These are phyloP conservation scores for Pichia nakasei DNA, from an alignment of 805 yeast genomes.

Conservation along the genomic window DNA sequence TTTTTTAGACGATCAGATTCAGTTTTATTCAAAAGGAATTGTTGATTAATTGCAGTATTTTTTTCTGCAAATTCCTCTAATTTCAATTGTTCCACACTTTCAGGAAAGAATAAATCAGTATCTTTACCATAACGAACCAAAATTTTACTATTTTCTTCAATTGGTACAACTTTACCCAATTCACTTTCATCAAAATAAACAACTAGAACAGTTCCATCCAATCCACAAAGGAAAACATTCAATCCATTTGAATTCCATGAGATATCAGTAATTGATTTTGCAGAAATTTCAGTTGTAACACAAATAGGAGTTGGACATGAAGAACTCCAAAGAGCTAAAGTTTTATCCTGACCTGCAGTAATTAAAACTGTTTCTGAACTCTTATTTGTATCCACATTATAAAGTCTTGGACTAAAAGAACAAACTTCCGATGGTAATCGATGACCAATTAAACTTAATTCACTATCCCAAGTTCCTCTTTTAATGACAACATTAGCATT, in stretches of 20 bases:
- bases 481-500: slow-evolving; percentile 64
- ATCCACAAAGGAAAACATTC: slow-evolving; percentile 62
- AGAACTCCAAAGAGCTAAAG: slow-evolving; percentile 85
- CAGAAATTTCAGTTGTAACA: slow-evolving; percentile 67
- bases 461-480: slow-evolving; percentile 74
- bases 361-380: slow-evolving; percentile 59
- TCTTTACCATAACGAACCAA: slow-evolving; percentile 83
- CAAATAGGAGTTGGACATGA: slow-evolving; percentile 65
- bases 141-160: slow-evolving; percentile 58
- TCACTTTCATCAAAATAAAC: slow-evolving; percentile 56
- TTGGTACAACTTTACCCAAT: slow-evolving; percentile 51
- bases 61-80: slow-evolving; percentile 56
- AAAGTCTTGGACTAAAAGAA: slow-evolving; percentile 62
- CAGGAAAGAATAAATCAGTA: slow-evolving; percentile 80
- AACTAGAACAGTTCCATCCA: slow-evolving; percentile 76
- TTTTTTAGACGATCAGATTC: slow-evolving; percentile 29
- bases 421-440: slow-evolving; percentile 82
- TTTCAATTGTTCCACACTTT: slow-evolving; percentile 67
- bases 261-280: slow-evolving; percentile 77
- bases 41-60: neutral
- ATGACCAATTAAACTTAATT: slow-evolving; percentile 69
- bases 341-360: slow-evolving; percentile 91
- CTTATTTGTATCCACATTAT: slow-evolving; percentile 24
- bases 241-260: slow-evolving; percentile 84
- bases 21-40: neutral